Conservation (phyloP, 2,329 filamentous ascomycete species). For the Aspergillus viridinutans region DNA sequence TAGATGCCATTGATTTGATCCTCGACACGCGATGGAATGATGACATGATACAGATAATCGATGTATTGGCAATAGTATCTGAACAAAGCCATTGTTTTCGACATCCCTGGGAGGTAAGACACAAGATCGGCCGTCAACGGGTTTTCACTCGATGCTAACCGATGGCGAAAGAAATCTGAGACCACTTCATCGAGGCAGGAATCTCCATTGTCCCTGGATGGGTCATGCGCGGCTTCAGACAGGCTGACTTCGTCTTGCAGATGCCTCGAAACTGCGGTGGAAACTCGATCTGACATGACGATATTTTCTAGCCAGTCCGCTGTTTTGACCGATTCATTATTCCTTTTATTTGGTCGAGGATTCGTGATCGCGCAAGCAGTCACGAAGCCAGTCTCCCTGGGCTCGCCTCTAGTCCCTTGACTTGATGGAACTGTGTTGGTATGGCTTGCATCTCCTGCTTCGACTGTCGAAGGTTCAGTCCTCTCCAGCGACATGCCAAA, state of each 20-base stretch:
- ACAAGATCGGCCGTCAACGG: slow-evolving; percentile 18
- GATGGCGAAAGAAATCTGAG: neutral
- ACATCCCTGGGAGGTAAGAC: slow-evolving; percentile 24
- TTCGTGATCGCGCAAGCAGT: neutral
- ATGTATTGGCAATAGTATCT: slow-evolving; percentile 32
- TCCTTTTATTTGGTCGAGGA: neutral
- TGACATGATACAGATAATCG: slow-evolving; percentile 34
- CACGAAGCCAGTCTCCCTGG: neutral
- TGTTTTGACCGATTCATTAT: slow-evolving; percentile 20
- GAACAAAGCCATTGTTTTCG: slow-evolving; percentile 27
- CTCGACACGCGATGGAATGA: slow-evolving; percentile 24
- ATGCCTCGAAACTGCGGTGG: slow-evolving; percentile 16
- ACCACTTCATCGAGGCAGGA: neutral
- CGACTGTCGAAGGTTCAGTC: neutral
- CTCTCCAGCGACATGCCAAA: slow-evolving; percentile 10
- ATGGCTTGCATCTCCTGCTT: neutral
- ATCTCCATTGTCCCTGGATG: slow-evolving; percentile 1
- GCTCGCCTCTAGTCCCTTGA: too few species aligned
- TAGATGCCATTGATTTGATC: slow-evolving; percentile 29
- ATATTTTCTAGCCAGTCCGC: slow-evolving; percentile 28
- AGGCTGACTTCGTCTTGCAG: slow-evolving; percentile 11
- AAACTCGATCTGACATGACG: slow-evolving; percentile 25
- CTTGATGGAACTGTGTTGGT: neutral
- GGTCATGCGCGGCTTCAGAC: slow-evolving; percentile 2
- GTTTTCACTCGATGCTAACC: slow-evolving; percentile 15